Base-by-base conservation (phyloP, 2,329 filamentous ascomycete species). In the Paraphoma chrysanthemicola region DNA sequence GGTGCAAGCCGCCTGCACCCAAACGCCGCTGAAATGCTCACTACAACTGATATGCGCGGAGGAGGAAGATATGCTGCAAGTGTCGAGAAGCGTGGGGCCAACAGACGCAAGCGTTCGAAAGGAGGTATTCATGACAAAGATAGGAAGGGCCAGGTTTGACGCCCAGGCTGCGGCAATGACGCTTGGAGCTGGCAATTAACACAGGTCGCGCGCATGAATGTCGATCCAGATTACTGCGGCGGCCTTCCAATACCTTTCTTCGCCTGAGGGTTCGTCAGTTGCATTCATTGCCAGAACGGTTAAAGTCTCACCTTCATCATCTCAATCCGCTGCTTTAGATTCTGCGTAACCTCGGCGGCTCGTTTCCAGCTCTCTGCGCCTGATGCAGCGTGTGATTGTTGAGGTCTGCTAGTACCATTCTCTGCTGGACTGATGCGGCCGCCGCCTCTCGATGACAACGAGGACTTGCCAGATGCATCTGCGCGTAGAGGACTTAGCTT, bases 271-370 rank as follows among this genome's bases (percentile, higher is more conserved):
- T 18, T 17, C 33, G 52, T 72, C 52, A 70, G 68, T 48, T 16
- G 30, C 14, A n/a, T 23, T 47, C 6, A 36, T 10, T 42, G 5
- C 23, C 23, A 23, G 23, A 23, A 23, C 23, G 23, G 23, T 23
- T 23, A 23, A 23, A 23, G 23, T 23, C 23, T 23, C 69, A 85
- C 87, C 85, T 98, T 99, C 95, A 99, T 99, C 83, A 95, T 91
- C 82, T 98, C 95, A 77, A 99, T 99, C 75, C 95, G 88, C 50
- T 94, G 93, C 82, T 98, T 99, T 71, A 99, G 78, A 76, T 97
- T 95, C 78, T 93, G 97, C 52, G 95, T 99, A 55, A 99, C 95
- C 81, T 99, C 95, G 2, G 95, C 95, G 16, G 95, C 95, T 66
- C 95, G 85, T 81, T 93, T 96, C 95, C 95, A 99, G 75, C 93